Conservation (phyloP, 176 grass and related monocot species). For the Calamus simplicifolius region DNA sequence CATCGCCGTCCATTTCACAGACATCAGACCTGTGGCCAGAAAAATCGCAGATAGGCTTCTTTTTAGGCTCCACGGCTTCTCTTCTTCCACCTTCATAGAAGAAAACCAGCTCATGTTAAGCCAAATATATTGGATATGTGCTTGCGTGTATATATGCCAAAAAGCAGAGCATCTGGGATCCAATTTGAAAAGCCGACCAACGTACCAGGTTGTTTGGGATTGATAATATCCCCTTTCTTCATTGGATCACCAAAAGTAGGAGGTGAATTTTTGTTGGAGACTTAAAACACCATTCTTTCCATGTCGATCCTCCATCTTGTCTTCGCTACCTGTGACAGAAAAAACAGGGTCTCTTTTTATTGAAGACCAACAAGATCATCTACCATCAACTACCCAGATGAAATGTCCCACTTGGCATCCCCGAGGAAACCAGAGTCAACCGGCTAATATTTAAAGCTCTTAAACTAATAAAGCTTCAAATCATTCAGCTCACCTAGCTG, state of each 20-base stretch:
- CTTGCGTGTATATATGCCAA: not conserved
- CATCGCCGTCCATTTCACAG: constrained; percentile 64
- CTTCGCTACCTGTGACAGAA: no score
- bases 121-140: not conserved
- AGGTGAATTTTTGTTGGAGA: no score
- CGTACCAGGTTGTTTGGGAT: constrained; percentile 34
- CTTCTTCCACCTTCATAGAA: not conserved
- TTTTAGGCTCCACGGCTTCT: constrained; percentile 22
- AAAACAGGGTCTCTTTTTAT: no score
- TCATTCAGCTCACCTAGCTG: constrained; percentile 17
- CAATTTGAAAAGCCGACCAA: not conserved
- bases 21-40: constrained; percentile 43
- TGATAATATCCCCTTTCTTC: no score
- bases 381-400: no score
- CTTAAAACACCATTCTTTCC: no score
- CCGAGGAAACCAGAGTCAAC: no score
- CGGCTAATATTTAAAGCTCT: no score
- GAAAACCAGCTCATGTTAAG: not conserved
- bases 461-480: not conserved
- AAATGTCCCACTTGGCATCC: no score
- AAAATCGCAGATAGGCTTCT: constrained; percentile 25
- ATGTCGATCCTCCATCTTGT: no score
- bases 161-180: not conserved
- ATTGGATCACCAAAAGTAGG: no score
- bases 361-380: no score